Conservation (phyloP, 1,284 basidiomycete species). For the Anthracocystis panici-leucophaei region DNA sequence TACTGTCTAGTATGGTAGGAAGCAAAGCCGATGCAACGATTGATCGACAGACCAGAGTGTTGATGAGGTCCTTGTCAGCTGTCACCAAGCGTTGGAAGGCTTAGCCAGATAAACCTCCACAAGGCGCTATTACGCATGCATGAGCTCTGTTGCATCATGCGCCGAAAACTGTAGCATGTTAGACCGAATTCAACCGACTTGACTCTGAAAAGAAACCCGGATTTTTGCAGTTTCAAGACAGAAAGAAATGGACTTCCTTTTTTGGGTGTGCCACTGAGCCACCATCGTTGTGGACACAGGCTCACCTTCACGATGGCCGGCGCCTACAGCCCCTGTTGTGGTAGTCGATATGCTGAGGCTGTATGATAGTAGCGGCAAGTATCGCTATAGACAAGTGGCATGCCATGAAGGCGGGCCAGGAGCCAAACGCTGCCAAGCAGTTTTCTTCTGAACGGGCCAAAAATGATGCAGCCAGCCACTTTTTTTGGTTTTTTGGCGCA, state of each 20-base stretch:
- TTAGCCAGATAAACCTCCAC: neutral
- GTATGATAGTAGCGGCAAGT: too few relatives aligned
- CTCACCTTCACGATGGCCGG: neutral
- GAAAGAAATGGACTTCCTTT: neutral
- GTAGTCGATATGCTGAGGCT: too few relatives aligned
- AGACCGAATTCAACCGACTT: neutral
- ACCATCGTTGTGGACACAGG: neutral
- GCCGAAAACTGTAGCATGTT: neutral
- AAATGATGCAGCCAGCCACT: too few relatives aligned
- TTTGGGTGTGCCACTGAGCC: constrained; percentile 7
- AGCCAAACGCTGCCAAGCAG: too few relatives aligned
- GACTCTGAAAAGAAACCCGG: neutral
- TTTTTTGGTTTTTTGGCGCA: neutral
- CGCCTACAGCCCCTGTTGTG: neutral
- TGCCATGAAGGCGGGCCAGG: too few relatives aligned
- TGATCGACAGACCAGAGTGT: neutral
- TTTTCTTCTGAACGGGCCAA: too few relatives aligned
- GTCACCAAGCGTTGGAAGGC: neutral
- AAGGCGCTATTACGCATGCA: neutral
- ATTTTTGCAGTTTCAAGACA: neutral
- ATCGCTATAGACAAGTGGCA: too few relatives aligned
- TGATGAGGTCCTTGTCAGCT: neutral
- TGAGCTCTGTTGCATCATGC: neutral
- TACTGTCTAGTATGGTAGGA: neutral
- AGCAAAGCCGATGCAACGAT: neutral